Percentiles rank a stretch among this genome's conserved stretches.
These are phyloP conservation scores for Cladosporium sp. DNA, from an alignment of 2,329 filamentous ascomycete species.

Conservation along the genomic window DNA sequence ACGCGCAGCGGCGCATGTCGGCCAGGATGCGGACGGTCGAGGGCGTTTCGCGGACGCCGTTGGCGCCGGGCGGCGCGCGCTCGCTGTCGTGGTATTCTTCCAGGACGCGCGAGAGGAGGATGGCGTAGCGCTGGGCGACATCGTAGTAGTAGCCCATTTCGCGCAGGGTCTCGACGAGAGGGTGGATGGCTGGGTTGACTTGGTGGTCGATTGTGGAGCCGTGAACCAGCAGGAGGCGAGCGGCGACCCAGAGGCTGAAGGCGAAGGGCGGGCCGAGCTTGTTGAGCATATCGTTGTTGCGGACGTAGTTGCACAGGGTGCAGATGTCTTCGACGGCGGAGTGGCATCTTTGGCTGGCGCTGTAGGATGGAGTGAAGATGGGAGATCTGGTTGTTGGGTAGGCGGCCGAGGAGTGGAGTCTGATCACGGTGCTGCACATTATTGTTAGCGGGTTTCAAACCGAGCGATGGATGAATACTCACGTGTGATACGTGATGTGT, in stretches of 20 bases:
- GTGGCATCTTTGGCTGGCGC: conserved; percentile 79
- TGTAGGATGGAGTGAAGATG: conserved; percentile 87
- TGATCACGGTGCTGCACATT: conserved; percentile 67
- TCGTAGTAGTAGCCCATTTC: conserved; percentile 84
- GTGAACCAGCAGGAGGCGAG: conserved; percentile 82
- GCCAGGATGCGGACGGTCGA: conserved; percentile 83
- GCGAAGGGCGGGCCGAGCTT: conserved; percentile 89
- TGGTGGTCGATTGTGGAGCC: conserved; percentile 86
- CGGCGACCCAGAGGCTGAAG: conserved; percentile 89
- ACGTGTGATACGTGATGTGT: conserved; percentile 85
- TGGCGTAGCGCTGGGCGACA: conserved; percentile 78
- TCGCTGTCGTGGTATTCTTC: conserved; percentile 83
- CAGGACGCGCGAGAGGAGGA: conserved; percentile 76
- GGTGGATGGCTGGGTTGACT: conserved; percentile 73
- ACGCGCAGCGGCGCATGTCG: conserved; percentile 88
- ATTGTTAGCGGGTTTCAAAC: background rate
- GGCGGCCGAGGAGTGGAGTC: conserved; percentile 86
- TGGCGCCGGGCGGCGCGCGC: conserved; percentile 48
- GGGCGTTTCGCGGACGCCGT: conserved; percentile 73
- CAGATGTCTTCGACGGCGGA: conserved; percentile 81
- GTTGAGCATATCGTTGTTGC: conserved; percentile 69
- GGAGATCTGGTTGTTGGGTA: conserved; percentile 86
- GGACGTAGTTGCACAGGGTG: conserved; percentile 74
- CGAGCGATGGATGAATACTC: conserved; percentile 35
- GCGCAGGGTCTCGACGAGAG: conserved; percentile 78